phyloP scores from a whole-genome alignment of 768 basidiomycete species.

The Suillus cothurnatus region DNA sequence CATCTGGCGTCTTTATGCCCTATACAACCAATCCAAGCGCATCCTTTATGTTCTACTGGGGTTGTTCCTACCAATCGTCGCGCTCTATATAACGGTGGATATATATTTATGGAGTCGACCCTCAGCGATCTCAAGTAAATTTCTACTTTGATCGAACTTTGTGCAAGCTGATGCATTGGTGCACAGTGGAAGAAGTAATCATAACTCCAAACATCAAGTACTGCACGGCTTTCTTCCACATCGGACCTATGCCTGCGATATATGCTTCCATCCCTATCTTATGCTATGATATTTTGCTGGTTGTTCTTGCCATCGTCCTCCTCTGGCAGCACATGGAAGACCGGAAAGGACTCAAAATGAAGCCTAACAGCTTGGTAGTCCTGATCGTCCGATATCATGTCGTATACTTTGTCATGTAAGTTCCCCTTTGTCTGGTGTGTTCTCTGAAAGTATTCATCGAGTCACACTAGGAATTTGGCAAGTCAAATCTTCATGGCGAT shows the following conservation, averaged over 20 bases:
- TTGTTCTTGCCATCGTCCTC: neutral
- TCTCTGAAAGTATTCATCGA: neutral
- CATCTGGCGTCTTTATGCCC: neutral
- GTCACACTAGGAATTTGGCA: neutral
- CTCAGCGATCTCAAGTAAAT: neutral
- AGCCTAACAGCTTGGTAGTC: neutral
- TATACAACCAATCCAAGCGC: neutral
- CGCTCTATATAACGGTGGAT: neutral
- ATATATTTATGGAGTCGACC: neutral
- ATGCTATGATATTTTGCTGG: neutral
- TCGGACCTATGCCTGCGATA: neutral
- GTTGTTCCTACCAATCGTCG: neutral
- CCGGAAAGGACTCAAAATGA: neutral
- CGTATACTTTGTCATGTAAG: neutral
- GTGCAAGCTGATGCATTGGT: neutral
- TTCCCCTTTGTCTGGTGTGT: neutral
- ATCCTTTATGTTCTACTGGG: neutral
- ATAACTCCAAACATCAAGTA: neutral
- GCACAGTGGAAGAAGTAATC: neutral
- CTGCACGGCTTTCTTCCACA: neutral
- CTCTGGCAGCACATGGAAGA: neutral
- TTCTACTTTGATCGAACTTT: neutral
- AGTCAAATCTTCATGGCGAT: neutral
- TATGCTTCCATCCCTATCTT: neutral
- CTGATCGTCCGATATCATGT: neutral